phyloP scores from a whole-genome alignment of 1,139 yeast species.

The Hyphopichia pseudoburtonii region DNA sequence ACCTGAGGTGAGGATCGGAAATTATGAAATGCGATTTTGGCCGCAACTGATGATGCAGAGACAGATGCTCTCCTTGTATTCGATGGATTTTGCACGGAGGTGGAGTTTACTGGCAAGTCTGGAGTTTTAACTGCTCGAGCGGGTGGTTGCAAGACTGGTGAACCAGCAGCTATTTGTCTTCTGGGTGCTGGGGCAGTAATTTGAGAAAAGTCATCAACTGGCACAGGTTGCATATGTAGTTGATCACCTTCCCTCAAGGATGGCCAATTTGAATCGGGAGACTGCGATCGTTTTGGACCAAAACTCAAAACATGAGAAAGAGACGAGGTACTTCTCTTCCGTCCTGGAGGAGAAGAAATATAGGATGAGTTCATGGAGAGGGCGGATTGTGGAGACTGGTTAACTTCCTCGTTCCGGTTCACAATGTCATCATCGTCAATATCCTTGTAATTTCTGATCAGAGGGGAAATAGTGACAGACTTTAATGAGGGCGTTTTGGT shows the following conservation, averaged over 20 bases:
- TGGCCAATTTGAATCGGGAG: constrained; percentile 10
- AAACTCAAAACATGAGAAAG: not conserved
- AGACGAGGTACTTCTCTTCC: constrained; percentile 8
- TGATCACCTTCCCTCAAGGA: constrained; percentile 4
- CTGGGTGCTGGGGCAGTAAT: constrained; percentile 2
- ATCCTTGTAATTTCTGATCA: constrained; percentile 17
- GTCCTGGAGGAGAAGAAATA: constrained; percentile 8
- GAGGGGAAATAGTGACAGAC: constrained; percentile 42
- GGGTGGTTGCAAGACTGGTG: constrained; percentile 2
- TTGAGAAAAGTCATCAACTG: not conserved
- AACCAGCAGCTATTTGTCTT: constrained; percentile 1
- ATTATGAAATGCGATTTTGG: constrained; percentile 29
- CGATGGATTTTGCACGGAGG: not conserved
- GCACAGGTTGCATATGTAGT: not conserved
- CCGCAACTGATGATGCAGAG: constrained; percentile 33
- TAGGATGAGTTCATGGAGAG: constrained; percentile 12
- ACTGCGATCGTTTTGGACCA: not conserved
- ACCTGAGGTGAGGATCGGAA: constrained; percentile 15
- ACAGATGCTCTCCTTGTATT: constrained; percentile 14
- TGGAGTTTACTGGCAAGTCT: not conserved
- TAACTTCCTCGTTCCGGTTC: not conserved
- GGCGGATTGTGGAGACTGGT: constrained; percentile 19
- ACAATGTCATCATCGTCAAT: not conserved
- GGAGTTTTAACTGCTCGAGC: not conserved
- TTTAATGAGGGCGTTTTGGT: constrained; percentile 35